Evolutionary conservation across 208 protist genomes (phyloP).

Genomic region (Phytomonas francai): DNA sequence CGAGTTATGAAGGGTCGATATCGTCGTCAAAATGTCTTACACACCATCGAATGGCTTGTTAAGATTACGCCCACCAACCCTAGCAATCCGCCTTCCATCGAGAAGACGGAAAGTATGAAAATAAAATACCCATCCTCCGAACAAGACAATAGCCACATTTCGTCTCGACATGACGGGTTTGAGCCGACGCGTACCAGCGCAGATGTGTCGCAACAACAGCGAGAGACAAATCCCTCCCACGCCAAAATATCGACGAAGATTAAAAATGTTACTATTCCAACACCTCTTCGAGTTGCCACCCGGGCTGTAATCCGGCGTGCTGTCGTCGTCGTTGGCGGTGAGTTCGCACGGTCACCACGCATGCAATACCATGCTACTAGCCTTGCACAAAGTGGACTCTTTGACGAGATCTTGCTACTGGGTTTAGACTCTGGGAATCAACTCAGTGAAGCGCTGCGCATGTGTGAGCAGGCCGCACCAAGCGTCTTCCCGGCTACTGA

Average conservation of each 20-base stretch:
- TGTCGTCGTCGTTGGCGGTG: conserved; percentile 84
- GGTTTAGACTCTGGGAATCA: conserved; percentile 65
- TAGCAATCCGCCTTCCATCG: not conserved
- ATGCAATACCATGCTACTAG: conserved; percentile 89
- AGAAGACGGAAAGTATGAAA: not conserved
- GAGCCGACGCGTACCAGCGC: not conserved
- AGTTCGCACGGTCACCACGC: conserved; percentile 81
- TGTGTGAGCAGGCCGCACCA: conserved; percentile 23
- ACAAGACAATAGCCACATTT: not conserved
- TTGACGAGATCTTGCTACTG: conserved; percentile 70
- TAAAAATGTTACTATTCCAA: conserved; percentile 22
- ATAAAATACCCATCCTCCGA: not conserved
- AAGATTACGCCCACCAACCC: not conserved
- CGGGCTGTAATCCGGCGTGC: conserved; percentile 43
- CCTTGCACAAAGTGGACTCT: conserved; percentile 54
- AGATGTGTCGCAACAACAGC: not conserved
- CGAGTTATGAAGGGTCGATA: conserved; percentile 40
- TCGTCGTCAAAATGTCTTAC: conserved; percentile 30
- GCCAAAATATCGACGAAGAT: conserved; percentile 2
- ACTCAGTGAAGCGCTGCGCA: conserved; percentile 51
- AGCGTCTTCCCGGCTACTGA: conserved; percentile 19
- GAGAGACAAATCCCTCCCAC: not conserved
- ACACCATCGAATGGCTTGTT: conserved; percentile 32
- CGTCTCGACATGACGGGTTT: not conserved
- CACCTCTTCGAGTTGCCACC: conserved; percentile 32